Percentiles rank a stretch among this genome's conserved stretches.
Evolutionary conservation across 148 eudicot species (phyloP).

Genomic region (Amaranthus cruentus): DNA sequence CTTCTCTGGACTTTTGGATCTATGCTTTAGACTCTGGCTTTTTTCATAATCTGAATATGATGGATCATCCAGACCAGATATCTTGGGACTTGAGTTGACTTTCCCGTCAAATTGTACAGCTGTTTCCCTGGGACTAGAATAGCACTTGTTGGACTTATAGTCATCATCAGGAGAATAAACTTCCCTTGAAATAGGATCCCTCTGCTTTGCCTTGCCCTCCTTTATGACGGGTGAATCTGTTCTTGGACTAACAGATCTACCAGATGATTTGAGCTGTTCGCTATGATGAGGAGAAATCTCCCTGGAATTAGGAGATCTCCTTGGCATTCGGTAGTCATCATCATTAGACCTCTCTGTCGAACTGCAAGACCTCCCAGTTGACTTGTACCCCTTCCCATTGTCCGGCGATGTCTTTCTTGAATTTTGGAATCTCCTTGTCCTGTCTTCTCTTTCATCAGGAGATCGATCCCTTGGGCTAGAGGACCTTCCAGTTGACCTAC

Average conservation of each 20-base stretch:
- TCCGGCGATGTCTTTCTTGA: constrained; percentile 18
- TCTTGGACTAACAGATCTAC: constrained; percentile 26
- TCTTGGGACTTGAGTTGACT: not conserved
- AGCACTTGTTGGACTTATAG: constrained; percentile 6
- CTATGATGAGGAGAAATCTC: constrained; percentile 21
- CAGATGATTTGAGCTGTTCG: constrained; percentile 12
- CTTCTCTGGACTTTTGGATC: constrained; percentile 32
- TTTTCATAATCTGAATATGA: not conserved
- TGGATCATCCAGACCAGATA: not conserved
- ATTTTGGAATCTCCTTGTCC: constrained; percentile 20
- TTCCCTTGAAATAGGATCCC: constrained; percentile 18
- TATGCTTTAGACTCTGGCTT: not conserved
- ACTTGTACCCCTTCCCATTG: constrained; percentile 18
- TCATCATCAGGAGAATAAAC: not conserved
- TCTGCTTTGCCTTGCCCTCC: constrained; percentile 9
- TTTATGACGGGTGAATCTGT: constrained; percentile 13
- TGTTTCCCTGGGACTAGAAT: constrained; percentile 13
- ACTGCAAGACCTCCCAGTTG: constrained; percentile 34
- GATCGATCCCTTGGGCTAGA: constrained; percentile 42
- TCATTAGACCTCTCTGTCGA: constrained; percentile 12
- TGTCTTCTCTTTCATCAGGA: constrained; percentile 20
- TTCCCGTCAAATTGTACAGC: constrained; percentile 1
- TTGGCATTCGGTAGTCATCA: constrained; percentile 10
- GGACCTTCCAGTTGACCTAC: constrained; percentile 37
- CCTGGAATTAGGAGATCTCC: constrained; percentile 21